Evolutionary conservation across 2,329 filamentous ascomycete species (phyloP).

Genomic region (Orbilia ellipsospora): DNA sequence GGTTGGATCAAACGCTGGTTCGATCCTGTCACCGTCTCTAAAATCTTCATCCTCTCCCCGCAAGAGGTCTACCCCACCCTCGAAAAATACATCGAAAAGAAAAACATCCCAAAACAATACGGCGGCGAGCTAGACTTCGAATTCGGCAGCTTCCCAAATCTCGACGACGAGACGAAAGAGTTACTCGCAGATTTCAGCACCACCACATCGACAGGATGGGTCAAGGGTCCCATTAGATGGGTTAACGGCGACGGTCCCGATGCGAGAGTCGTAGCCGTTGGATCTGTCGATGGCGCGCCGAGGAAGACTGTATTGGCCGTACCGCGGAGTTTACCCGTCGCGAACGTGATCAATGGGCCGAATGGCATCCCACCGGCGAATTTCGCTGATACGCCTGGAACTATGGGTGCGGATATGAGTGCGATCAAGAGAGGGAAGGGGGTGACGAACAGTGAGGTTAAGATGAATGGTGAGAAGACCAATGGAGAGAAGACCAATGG

Average conservation of each 20-base stretch:
- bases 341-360: constrained; percentile 40
- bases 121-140: constrained; percentile 85
- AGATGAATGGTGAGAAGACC: constrained; percentile 22
- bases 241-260: constrained; percentile 41
- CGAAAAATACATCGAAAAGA: constrained; percentile 80
- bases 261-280: constrained; percentile 35
- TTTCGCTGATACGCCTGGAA: constrained; percentile 41
- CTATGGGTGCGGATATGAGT: constrained; percentile 28
- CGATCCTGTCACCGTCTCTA: constrained; percentile 90
- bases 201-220: constrained; percentile 40
- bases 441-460: not conserved
- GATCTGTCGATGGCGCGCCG: constrained; percentile 35
- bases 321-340: constrained; percentile 32
- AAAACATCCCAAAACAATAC: constrained; percentile 88
- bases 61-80: constrained; percentile 81
- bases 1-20: constrained; percentile 97
- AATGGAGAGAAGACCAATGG: constrained; percentile 27
- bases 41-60: constrained; percentile 88
- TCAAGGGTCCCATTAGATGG: constrained; percentile 41
- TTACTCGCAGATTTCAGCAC: constrained; percentile 26
- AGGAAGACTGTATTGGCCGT: constrained; percentile 30
- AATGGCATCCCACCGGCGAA: constrained; percentile 31
- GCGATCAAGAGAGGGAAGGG: constrained; percentile 27
- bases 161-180: constrained; percentile 70
- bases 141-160: constrained; percentile 78